Evolutionary conservation across 768 basidiomycete species (phyloP), one percentile per base, ranked within the genome.

Genomic region (Lentinus brumalis): DNA sequence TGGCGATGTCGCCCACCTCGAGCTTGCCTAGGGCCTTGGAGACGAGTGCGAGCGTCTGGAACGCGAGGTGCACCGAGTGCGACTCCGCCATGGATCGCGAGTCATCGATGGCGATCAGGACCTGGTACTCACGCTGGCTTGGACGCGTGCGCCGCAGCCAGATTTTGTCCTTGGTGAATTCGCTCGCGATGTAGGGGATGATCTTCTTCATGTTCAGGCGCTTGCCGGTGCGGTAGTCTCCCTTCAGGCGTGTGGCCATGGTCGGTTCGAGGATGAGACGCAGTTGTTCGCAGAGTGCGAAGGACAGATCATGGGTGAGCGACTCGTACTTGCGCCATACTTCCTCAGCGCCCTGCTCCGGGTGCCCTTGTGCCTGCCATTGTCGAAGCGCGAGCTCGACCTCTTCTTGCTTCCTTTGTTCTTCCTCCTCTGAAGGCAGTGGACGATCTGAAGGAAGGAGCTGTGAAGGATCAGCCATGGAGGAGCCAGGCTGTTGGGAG

Each of bases 151-250:
- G 85, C 29, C 96, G 89, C 39, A 98, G 80, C 97, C 97, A 99
- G 65, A 98, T 98, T 76, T 96, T 96, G 82, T 99, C 96, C 74
- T 98, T 98, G 53, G 96, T 98, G 79, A 93, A 99, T 76, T 99
- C 97, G 76, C 91, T 93, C 39, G 97, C 96, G 62, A 99, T 96
- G 79, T 96, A 98, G 3, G 92, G 87, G 62, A 99, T 96, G 73
- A 98, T 94, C 76, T 96, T 96, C 73, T 96, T 94, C 96, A 98
- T 98, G 75, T 98, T 98, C 32, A 99, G 83, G 18, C 96, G 84
- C 76, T 99, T 99, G 54, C 97, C 97, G 0, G 93, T 96, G 32
- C 96, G 91, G 74, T 97, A 99, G 78, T 98, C 97, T 41, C 97
- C 97, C 75, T 91, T 90, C 46, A 99, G 81, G 21, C 97, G 85